phyloP scores from a whole-genome alignment of 805 yeast genomes.

The Suhomyces xylopsoci region DNA sequence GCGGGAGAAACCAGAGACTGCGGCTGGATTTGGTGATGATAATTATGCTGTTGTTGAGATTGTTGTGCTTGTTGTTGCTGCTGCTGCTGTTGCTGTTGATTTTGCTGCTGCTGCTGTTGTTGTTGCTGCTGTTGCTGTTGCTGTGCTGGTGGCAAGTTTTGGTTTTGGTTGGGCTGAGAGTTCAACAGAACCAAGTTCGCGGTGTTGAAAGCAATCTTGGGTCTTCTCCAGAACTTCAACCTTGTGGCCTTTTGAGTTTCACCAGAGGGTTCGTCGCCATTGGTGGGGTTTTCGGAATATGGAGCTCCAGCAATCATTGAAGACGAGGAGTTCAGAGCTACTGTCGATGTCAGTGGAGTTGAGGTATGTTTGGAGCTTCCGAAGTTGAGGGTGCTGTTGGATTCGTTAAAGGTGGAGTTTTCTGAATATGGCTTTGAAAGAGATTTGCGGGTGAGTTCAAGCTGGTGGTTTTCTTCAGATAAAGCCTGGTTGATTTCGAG shows the following conservation, averaged over 20 bases:
- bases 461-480: constrained; percentile 19
- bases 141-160: neutral
- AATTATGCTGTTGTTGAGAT: constrained; percentile 4
- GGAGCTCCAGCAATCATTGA: constrained; percentile 12
- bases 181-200: constrained; percentile 4
- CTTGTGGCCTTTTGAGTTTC: constrained; percentile 43
- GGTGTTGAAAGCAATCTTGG: constrained; percentile 29
- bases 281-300: constrained; percentile 5
- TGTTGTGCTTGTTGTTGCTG: neutral
- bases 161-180: neutral
- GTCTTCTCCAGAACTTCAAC: constrained; percentile 45
- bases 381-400: constrained; percentile 2
- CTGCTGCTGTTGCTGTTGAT: neutral
- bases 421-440: neutral
- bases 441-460: constrained; percentile 8
- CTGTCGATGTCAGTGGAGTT: neutral
- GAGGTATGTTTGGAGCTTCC: neutral
- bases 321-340: neutral
- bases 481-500: constrained; percentile 22
- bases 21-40: neutral
- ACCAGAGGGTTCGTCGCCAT: constrained; percentile 14
- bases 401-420: neutral
- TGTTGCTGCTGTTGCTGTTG: constrained; percentile 4
- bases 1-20: neutral
- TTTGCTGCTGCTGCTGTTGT: constrained; percentile 5